Base-by-base conservation (phyloP, 73 alveolate species). In the Paramecium sonneborni region DNA sequence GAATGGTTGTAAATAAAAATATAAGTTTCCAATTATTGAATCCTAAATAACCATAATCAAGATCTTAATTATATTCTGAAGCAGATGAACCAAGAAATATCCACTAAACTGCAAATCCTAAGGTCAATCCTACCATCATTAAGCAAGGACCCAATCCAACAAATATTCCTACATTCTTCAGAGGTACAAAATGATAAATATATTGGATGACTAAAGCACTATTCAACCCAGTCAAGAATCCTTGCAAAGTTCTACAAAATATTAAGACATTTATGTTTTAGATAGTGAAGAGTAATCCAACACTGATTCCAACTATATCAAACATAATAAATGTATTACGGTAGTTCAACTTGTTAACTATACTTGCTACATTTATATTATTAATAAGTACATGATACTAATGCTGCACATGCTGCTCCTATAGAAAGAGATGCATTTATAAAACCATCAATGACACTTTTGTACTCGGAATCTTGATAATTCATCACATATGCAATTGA, bases 71-170 rank as follows among this genome's bases (percentile, higher is more conserved):
- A 43, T 79, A 79, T 18, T 26, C 86, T 10, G 86, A 34, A 18
- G 86, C 57, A 3, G 38, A 46, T 21, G 0, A 57, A 9, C n/a
- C 44, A 1, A 79, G 15, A 44, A 79, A 79, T 43, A 79, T 79
- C 90, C 90, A 79, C 23, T 79, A 79, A 10, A 34, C 20, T 23
- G 55, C 69, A 79, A 79, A 79, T 1, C 76, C 90, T 8, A 79
- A 24, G 9, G 90, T 44, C 41, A 79, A 79, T 20, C 90, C 90
- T 3, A 46, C 30, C 74, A 79, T 30, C 90, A 79, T 79, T 23
- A 79, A 24, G 8, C 69, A 38, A 18, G 41, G 41, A 24, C 74
- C 76, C 34, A 79, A 10, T 2, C 90, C 74, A 44, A 26, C 90
- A 39, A 41, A 79, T 37, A 43, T 30, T 26, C 90, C 90, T 1